Conservation (phyloP, 352 stramenopile genomes). For the Phytophthora tentaculata region DNA sequence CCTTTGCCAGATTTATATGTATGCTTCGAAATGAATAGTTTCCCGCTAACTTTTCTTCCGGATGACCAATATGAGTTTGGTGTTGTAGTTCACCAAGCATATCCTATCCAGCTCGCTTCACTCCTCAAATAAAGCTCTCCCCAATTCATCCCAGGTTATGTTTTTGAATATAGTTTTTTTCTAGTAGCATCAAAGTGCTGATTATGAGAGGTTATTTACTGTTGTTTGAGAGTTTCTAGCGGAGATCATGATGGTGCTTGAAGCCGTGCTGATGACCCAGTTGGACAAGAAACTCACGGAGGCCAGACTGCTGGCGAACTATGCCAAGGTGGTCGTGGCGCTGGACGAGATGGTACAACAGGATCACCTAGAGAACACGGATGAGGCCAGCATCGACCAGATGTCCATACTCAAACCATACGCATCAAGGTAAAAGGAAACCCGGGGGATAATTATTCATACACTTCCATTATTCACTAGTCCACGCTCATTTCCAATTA, state of each 20-base stretch:
- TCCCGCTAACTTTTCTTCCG: conserved; percentile 8
- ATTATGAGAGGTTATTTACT: conserved; percentile 1
- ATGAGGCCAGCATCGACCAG: conserved; percentile 62
- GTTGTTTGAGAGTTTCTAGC: conserved; percentile 35
- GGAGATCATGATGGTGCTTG: conserved; percentile 60
- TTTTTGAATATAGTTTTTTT: no score
- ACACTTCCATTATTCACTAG: neutral
- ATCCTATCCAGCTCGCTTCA: no score
- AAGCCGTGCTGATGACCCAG: conserved; percentile 57
- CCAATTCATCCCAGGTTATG: no score
- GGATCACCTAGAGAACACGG: conserved; percentile 53
- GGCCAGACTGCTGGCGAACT: conserved; percentile 56
- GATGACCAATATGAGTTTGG: conserved; percentile 15
- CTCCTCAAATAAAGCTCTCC: no score
- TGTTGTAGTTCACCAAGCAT: conserved; percentile 8
- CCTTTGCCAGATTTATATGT: conserved; percentile 8
- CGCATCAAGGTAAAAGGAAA: conserved; percentile 25
- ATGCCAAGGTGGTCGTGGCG: conserved; percentile 67
- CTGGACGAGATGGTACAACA: conserved; percentile 78
- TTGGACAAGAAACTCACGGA: conserved; percentile 80
- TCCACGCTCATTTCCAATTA: conserved; percentile 1
- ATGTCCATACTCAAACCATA: conserved; percentile 52
- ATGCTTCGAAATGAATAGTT: conserved; percentile 11
- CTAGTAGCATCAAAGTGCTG: neutral
- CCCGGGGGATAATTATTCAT: neutral